Evolutionary conservation across 768 basidiomycete species (phyloP).

Genomic region (Hypholoma sublateritium): DNA sequence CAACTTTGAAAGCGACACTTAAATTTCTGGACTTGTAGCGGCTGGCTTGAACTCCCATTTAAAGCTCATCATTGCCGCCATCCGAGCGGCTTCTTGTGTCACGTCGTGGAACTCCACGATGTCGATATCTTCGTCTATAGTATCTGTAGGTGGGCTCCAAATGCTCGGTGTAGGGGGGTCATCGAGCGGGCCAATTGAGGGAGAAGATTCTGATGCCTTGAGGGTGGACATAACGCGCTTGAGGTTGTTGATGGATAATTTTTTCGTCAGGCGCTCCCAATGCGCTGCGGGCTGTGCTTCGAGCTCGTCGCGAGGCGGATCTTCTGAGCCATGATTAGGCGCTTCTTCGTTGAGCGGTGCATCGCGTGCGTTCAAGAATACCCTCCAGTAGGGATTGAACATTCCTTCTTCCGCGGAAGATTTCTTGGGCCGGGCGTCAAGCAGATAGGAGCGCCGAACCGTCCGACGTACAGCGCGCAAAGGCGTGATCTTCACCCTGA

Average conservation of each 20-base stretch:
- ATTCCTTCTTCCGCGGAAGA: not conserved
- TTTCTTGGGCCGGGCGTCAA: not conserved
- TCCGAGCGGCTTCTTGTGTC: not conserved
- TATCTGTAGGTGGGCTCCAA: not conserved
- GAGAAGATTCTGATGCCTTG: not conserved
- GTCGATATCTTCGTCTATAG: not conserved
- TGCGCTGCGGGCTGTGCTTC: not conserved
- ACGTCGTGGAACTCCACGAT: slow-evolving; percentile 3
- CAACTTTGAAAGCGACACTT: too few relatives aligned
- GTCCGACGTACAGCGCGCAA: slow-evolving; percentile 1
- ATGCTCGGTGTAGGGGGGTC: not conserved
- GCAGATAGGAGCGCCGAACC: slow-evolving; percentile 3
- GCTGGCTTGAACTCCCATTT: slow-evolving; percentile 1
- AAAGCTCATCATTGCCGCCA: slow-evolving; percentile 4
- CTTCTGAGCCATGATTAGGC: not conserved
- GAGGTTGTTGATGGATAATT: not conserved
- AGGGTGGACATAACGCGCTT: not conserved
- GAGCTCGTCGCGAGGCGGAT: not conserved
- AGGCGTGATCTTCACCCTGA: slow-evolving; percentile 3
- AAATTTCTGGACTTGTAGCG: not conserved
- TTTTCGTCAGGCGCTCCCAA: not conserved
- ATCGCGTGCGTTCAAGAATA: not conserved
- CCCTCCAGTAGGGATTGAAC: not conserved
- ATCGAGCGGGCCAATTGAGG: not conserved
- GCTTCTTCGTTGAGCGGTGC: not conserved